Conservation (phyloP, 140 eudicot species). For the Stevia rebaudiana region DNA sequence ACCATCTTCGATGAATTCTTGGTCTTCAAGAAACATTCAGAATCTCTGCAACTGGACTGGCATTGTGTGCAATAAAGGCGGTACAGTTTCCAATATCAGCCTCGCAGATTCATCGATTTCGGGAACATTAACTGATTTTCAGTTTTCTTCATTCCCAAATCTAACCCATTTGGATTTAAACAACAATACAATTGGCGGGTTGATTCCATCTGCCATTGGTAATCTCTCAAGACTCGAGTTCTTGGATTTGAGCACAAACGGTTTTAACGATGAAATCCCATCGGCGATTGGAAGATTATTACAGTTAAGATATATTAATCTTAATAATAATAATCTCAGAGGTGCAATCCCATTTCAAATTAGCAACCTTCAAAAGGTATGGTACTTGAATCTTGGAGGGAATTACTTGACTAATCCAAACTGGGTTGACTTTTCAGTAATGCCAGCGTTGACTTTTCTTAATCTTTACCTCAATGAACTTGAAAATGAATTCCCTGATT, state of each 20-base stretch:
- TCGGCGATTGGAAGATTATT: constrained; percentile 42
- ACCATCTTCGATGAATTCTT: constrained; percentile 47
- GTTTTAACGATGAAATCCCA: constrained; percentile 36
- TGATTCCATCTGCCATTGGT: constrained; percentile 46
- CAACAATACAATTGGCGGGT: constrained; percentile 33
- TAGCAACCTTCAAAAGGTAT: constrained; percentile 44
- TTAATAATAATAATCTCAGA: constrained; percentile 34
- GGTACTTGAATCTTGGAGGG: constrained; percentile 47
- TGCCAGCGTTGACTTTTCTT: constrained; percentile 54
- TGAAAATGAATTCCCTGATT: constrained; percentile 41
- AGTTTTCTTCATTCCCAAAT: constrained; percentile 43
- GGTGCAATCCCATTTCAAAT: constrained; percentile 54
- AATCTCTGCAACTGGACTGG: constrained; percentile 62
- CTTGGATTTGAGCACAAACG: constrained; percentile 50
- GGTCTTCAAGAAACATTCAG: constrained; percentile 38
- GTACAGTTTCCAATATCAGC: constrained; percentile 30
- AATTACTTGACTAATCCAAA: constrained; percentile 43
- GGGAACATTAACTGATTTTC: constrained; percentile 41
- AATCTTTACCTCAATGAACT: constrained; percentile 39
- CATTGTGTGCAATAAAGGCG: constrained; percentile 32
- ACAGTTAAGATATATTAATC: constrained; percentile 30
- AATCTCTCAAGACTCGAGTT: constrained; percentile 41
- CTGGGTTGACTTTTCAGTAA: constrained; percentile 46
- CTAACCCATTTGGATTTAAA: constrained; percentile 40
- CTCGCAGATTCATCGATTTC: constrained; percentile 28